A percentile compares a stretch with the other conserved stretches of the same genome.
phyloP scores from a whole-genome alignment of 225 moss, liverwort and hornwort species.

The Takakia lepidozioides region DNA sequence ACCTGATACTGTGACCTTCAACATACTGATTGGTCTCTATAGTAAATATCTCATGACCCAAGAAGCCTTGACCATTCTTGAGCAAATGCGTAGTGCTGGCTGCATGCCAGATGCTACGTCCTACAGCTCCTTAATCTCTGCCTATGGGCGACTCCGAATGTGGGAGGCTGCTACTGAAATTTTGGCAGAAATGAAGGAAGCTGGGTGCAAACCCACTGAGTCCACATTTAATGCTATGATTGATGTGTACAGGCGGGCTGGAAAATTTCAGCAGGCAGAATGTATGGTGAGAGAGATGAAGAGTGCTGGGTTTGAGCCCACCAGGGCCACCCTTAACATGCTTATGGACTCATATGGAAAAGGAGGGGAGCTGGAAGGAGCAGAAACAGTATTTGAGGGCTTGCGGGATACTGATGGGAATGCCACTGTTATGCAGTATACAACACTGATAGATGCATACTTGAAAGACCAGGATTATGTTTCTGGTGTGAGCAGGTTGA shows the following conservation, averaged over 20 bases:
- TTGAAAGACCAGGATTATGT: conserved; percentile 56
- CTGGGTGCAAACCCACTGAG: conserved; percentile 18
- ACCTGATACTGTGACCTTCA: conserved; percentile 39
- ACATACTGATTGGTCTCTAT: conserved; percentile 39
- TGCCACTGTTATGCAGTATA: conserved; percentile 36
- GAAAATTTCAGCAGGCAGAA: conserved; percentile 29
- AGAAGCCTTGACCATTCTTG: conserved; percentile 35
- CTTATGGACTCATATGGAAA: conserved; percentile 45
- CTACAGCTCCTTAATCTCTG: conserved; percentile 30
- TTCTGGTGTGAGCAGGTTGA: conserved; percentile 47
- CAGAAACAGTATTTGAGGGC: conserved; percentile 30
- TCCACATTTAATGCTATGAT: conserved; percentile 31
- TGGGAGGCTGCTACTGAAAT: conserved; percentile 41
- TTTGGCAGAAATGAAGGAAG: conserved; percentile 25
- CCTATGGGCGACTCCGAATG: conserved; percentile 40
- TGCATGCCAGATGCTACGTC: conserved; percentile 36
- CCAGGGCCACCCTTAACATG: conserved; percentile 29
- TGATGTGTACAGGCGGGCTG: conserved; percentile 33
- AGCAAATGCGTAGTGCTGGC: conserved; percentile 37
- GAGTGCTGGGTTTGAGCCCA: conserved; percentile 27
- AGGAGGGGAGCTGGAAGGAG: conserved; percentile 33
- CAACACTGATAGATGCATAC: conserved; percentile 58
- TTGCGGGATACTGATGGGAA: conserved; percentile 26
- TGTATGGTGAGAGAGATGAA: conserved; percentile 25
- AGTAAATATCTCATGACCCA: conserved; percentile 28